phyloP scores from a whole-genome alignment of 805 yeast species.

The Hyphopichia homilentoma region DNA sequence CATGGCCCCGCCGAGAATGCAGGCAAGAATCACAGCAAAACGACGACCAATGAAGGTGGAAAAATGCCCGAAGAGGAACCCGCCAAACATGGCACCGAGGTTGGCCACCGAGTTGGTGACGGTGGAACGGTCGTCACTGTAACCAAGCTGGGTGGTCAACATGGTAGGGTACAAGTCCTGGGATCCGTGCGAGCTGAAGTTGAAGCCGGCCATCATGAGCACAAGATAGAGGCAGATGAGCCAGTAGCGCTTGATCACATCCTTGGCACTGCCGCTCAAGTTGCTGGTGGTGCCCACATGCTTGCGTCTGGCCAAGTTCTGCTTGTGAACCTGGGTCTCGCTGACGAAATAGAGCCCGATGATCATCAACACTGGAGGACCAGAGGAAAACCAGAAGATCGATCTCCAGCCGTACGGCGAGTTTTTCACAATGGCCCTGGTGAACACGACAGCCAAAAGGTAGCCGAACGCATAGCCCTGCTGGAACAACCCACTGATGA shows the following conservation, averaged over 20 bases:
- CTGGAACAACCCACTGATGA: conserved; percentile 67
- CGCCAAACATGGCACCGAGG: conserved; percentile 40
- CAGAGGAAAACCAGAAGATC: conserved; percentile 68
- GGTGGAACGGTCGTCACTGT: conserved; percentile 29
- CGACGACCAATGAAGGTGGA: conserved; percentile 37
- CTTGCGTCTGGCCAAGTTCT: conserved; percentile 17
- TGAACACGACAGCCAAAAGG: conserved; percentile 59
- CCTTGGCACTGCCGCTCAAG: conserved; percentile 22
- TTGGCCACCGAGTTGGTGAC: conserved; percentile 40
- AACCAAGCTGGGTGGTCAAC: conserved; percentile 30
- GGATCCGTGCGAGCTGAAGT: conserved; percentile 40
- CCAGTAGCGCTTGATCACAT: conserved; percentile 52
- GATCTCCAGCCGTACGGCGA: conserved; percentile 58
- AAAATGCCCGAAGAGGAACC: conserved; percentile 42
- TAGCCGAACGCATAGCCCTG: conserved; percentile 79
- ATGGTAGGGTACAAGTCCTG: conserved; percentile 42
- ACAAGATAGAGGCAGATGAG: conserved; percentile 54
- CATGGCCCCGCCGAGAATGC: conserved; percentile 35
- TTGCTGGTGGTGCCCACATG: conserved; percentile 7
- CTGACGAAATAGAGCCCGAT: conserved; percentile 30
- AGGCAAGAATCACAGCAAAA: conserved; percentile 28
- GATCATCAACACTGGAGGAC: conserved; percentile 38
- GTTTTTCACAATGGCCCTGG: conserved; percentile 57
- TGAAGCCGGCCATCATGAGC: conserved; percentile 41
- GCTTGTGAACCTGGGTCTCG: conserved; percentile 11